Conservation (phyloP, 495 filamentous ascomycete genomes). For the Neurospora tetraspora region DNA sequence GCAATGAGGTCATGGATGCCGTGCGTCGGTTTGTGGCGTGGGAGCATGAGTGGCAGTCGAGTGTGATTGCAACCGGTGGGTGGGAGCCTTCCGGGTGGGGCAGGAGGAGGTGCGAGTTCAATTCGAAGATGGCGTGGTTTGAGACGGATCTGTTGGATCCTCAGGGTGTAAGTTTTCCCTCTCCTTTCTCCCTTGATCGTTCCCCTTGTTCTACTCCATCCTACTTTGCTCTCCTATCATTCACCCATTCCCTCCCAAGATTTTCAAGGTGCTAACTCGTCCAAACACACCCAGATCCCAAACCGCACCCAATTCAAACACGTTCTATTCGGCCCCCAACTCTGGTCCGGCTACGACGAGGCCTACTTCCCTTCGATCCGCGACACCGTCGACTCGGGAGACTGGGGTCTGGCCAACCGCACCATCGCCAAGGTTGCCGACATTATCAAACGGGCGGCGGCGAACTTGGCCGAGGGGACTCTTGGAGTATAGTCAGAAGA, state of each 20-base stretch:
- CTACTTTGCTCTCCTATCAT: too few species aligned
- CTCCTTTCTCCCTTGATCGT: not conserved
- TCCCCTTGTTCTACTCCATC: not conserved
- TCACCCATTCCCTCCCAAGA: too few species aligned
- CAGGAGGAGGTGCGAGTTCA: slow-evolving; percentile 55
- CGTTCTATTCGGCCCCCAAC: slow-evolving; percentile 73
- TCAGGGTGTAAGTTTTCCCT: slow-evolving; percentile 51
- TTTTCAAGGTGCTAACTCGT: too few species aligned
- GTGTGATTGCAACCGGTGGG: slow-evolving; percentile 53
- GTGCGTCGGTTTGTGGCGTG: slow-evolving; percentile 60
- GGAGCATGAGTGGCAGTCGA: slow-evolving; percentile 60
- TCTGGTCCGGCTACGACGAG: slow-evolving; percentile 66
- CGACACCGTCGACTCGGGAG: slow-evolving; percentile 61
- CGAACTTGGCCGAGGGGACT: slow-evolving; percentile 1
- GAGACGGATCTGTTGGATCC: slow-evolving; percentile 77
- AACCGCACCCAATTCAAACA: slow-evolving; percentile 93
- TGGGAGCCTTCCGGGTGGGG: slow-evolving; percentile 60
- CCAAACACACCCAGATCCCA: too few species aligned
- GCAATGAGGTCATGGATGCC: slow-evolving; percentile 46
- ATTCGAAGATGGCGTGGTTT: slow-evolving; percentile 63
- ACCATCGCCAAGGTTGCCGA: slow-evolving; percentile 63
- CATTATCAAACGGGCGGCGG: slow-evolving; percentile 54
- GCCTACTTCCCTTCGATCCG: slow-evolving; percentile 77
- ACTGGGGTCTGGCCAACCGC: slow-evolving; percentile 61
- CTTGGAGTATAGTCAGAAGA: not conserved